Percentiles rank a stretch among this genome's conserved stretches.
These are phyloP conservation scores for Melanogaster broomeanus DNA, from an alignment of 768 basidiomycete genomes.

Conservation along the genomic window DNA sequence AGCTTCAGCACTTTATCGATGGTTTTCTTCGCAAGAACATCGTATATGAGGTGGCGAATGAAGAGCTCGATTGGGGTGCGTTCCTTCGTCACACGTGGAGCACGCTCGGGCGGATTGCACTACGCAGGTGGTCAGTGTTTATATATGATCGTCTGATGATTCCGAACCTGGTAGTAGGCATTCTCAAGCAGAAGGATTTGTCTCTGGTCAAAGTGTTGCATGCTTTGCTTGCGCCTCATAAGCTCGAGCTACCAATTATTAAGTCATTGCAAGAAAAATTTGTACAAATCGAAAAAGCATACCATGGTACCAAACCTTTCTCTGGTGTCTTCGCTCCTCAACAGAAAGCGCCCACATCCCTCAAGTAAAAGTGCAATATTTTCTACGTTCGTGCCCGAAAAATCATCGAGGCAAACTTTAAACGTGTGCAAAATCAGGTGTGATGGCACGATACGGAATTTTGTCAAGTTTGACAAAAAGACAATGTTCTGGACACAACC, in stretches of 20 bases:
- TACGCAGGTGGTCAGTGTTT: constrained; percentile 34
- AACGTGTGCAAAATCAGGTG: constrained; percentile 94
- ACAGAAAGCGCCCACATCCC: constrained; percentile 89
- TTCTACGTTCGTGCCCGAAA: constrained; percentile 90
- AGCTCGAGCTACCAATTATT: constrained; percentile 71
- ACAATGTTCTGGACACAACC: constrained; percentile 68
- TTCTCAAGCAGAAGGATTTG: constrained; percentile 92
- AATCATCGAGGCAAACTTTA: constrained; percentile 97
- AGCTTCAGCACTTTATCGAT: constrained; percentile 96
- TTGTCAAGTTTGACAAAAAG: constrained; percentile 91
- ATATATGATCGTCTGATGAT: background rate
- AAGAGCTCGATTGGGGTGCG: constrained; percentile 89
- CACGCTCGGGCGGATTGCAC: constrained; percentile 97
- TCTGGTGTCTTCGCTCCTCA: constrained; percentile 85
- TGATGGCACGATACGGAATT: constrained; percentile 87
- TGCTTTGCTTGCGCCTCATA: constrained; percentile 91
- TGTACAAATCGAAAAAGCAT: constrained; percentile 8
- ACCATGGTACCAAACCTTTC: constrained; percentile 91
- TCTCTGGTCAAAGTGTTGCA: constrained; percentile 91
- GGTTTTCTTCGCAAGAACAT: constrained; percentile 89
- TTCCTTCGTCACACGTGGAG: constrained; percentile 82
- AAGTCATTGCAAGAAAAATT: constrained; percentile 2
- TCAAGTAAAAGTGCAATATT: constrained; percentile 90
- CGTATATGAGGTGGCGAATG: constrained; percentile 92
- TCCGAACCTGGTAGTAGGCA: constrained; percentile 89